Conservation (phyloP, 192 early-diverging fungal species). For the Coemansia sp. region DNA sequence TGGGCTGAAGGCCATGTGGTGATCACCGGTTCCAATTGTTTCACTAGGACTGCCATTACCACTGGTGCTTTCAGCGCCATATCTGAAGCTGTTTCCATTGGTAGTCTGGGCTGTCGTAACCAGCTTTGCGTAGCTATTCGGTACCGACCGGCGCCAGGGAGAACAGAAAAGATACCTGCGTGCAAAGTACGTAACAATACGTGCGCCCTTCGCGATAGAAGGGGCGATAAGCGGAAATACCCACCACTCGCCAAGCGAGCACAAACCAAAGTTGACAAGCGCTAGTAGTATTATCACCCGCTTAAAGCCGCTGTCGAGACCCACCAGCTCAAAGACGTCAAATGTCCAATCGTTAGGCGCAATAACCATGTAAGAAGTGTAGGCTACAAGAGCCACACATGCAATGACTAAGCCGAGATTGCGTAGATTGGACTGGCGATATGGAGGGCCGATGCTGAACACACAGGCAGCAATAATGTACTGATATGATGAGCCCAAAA, state of each 20-base stretch:
- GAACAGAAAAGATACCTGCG: constrained; percentile 21
- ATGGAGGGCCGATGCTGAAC: constrained; percentile 95
- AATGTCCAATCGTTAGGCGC: constrained; percentile 56
- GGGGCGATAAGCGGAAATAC: constrained; percentile 44
- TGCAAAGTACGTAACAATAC: constrained; percentile 21
- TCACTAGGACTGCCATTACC: constrained; percentile 23
- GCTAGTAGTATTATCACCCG: constrained; percentile 62
- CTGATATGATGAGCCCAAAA: constrained; percentile 89
- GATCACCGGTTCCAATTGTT: constrained; percentile 12
- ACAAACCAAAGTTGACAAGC: constrained; percentile 56
- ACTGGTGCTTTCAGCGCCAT: not conserved
- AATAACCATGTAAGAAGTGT: constrained; percentile 62
- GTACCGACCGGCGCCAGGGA: not conserved
- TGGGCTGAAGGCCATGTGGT: not conserved
- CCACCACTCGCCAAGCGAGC: constrained; percentile 39
- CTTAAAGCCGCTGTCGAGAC: constrained; percentile 60
- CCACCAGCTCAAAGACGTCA: constrained; percentile 69
- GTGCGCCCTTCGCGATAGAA: constrained; percentile 18
- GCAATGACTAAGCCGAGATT: constrained; percentile 58
- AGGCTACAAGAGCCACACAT: constrained; percentile 62
- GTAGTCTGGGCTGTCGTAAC: constrained; percentile 8
- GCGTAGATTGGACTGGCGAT: constrained; percentile 82
- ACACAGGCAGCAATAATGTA: constrained; percentile 89
- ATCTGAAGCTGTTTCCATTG: not conserved
- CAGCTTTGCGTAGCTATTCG: constrained; percentile 18